Evolutionary conservation across 73 alveolate genomes (phyloP).

Genomic region (Stentor roeselii): DNA sequence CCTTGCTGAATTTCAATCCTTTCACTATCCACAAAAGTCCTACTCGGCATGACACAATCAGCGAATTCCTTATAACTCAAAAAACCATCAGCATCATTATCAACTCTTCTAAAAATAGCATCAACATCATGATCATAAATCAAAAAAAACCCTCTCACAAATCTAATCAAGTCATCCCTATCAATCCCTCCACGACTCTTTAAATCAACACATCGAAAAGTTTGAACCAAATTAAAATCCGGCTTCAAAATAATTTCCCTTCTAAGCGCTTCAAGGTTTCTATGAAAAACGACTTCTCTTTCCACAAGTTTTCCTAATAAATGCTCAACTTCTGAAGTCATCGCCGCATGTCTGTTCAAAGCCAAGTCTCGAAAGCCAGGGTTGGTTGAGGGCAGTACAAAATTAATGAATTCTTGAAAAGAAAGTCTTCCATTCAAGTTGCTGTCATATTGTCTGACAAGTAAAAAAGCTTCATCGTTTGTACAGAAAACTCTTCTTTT

Average conservation of each 20-base stretch:
- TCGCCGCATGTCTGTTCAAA: neutral
- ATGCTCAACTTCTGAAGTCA: constrained; percentile 37
- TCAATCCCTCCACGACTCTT: constrained; percentile 14
- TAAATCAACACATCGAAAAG: constrained; percentile 38
- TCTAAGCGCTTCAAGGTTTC: constrained; percentile 31
- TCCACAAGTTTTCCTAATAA: constrained; percentile 29
- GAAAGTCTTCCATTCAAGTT: constrained; percentile 19
- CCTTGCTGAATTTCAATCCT: neutral
- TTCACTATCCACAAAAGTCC: constrained; percentile 10
- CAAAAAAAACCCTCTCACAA: constrained; percentile 30
- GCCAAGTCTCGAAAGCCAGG: constrained; percentile 15
- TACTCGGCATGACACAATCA: neutral
- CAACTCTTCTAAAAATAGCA: constrained; percentile 42
- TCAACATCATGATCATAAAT: constrained; percentile 38
- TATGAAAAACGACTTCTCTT: constrained; percentile 33
- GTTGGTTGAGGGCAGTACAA: constrained; percentile 24
- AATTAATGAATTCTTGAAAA: neutral
- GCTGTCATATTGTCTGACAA: constrained; percentile 23
- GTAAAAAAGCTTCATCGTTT: neutral
- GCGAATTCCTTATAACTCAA: constrained; percentile 29
- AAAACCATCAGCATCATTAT: constrained; percentile 32
- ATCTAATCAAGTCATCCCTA: constrained; percentile 30
- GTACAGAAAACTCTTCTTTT: neutral
- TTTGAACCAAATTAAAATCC: constrained; percentile 32
- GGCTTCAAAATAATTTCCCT: constrained; percentile 23